A percentile compares a stretch with the other conserved stretches of the same genome.
phyloP scores from a whole-genome alignment of 2,329 filamentous ascomycete genomes.

The Gyromitra esculenta region DNA sequence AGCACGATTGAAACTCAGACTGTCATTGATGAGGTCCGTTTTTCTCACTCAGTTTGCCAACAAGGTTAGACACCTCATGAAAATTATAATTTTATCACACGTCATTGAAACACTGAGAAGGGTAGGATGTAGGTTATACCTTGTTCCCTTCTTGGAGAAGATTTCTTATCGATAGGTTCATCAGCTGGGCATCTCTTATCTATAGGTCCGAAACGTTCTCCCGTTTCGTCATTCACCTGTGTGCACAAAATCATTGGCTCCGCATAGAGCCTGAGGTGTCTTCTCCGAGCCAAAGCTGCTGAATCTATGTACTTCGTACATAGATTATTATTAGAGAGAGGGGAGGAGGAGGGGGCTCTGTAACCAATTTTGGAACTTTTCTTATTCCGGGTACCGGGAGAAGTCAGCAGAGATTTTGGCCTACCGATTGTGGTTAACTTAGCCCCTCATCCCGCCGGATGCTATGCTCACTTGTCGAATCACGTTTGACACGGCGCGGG shows the following conservation, averaged over 20 bases:
- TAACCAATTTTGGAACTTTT: slow-evolving; percentile 37
- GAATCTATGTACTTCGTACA: slow-evolving; percentile 49
- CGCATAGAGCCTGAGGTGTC: slow-evolving; percentile 48
- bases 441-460: slow-evolving; percentile 29
- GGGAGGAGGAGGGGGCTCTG: slow-evolving; percentile 21
- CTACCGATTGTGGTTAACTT: slow-evolving; percentile 45
- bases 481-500: slow-evolving; percentile 21
- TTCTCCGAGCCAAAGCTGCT: slow-evolving; percentile 41
- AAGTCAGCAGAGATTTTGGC: slow-evolving; percentile 37
- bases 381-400: slow-evolving; percentile 48
- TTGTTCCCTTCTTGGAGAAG: slow-evolving; percentile 19
- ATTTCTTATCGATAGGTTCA: slow-evolving; percentile 38
- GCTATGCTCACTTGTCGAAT: slow-evolving; percentile 25
- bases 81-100: slow-evolving; percentile 32
- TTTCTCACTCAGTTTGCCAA: slow-evolving; percentile 32
- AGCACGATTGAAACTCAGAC: slow-evolving; percentile 40
- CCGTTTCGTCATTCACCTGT: slow-evolving; percentile 6
- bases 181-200: slow-evolving; percentile 29
- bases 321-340: slow-evolving; percentile 45
- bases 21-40: slow-evolving; percentile 33
- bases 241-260: slow-evolving; percentile 36
- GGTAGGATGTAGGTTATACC: slow-evolving; percentile 3
- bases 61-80: slow-evolving; percentile 36
- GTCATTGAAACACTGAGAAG: slow-evolving; percentile 30
- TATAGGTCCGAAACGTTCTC: slow-evolving; percentile 39